Conservation (phyloP, 768 basidiomycete genomes). For the Galerina sulciceps region DNA sequence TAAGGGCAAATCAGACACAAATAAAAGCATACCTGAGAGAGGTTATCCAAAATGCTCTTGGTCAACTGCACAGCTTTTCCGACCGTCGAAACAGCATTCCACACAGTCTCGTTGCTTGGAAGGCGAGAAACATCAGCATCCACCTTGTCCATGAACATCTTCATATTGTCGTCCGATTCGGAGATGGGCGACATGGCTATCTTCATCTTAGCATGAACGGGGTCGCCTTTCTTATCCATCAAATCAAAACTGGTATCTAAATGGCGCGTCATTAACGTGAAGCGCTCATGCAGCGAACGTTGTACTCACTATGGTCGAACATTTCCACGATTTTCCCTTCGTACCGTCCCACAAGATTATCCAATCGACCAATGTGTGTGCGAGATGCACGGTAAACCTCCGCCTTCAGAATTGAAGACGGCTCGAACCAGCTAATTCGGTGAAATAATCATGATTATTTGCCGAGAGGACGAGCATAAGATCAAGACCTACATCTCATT, state of each 20-base stretch:
- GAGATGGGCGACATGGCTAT: not conserved
- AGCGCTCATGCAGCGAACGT: not conserved
- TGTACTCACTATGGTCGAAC: not conserved
- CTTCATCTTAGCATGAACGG: not conserved
- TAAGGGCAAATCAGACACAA: too few relatives aligned
- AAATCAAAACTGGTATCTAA: not conserved
- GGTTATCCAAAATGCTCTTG: too few relatives aligned
- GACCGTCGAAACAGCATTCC: too few relatives aligned
- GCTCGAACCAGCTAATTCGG: not conserved
- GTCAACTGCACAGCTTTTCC: too few relatives aligned
- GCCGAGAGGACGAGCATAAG: not conserved
- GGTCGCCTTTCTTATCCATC: not conserved
- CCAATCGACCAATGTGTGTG: too few relatives aligned
- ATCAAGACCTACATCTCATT: not conserved
- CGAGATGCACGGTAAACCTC: not conserved
- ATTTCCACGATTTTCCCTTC: not conserved
- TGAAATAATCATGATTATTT: not conserved
- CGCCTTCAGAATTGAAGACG: not conserved
- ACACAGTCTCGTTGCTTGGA: too few relatives aligned
- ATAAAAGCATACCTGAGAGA: too few relatives aligned
- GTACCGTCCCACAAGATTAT: not conserved
- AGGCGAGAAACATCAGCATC: too few relatives aligned
- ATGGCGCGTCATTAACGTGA: not conserved
- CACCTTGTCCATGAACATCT: too few relatives aligned
- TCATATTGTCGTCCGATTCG: too few relatives aligned